Conservation (phyloP, 306 rosid species). For the Trifolium repens region DNA sequence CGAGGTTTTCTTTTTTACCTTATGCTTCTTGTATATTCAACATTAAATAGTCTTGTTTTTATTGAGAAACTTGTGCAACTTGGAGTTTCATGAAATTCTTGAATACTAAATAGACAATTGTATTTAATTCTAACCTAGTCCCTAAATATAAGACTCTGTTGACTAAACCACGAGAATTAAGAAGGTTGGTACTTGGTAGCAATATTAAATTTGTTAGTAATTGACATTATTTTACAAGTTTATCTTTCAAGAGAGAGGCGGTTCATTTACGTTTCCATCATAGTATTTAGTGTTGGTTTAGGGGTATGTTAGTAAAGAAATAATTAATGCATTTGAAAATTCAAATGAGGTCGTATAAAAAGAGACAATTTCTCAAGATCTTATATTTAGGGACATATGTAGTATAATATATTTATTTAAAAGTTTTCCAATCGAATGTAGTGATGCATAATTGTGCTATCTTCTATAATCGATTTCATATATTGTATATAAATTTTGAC, state of each 20-base stretch:
- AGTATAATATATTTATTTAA: neutral
- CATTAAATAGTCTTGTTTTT: neutral
- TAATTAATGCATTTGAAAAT: too few species aligned
- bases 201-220: neutral
- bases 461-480: slow-evolving; percentile 26
- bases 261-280: neutral
- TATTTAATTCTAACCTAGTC: neutral
- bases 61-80: slow-evolving; percentile 11
- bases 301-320: too few species aligned
- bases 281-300: neutral
- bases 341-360: too few species aligned
- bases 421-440: neutral
- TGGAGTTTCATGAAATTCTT: slow-evolving; percentile 16
- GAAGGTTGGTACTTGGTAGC: neutral
- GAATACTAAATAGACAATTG: slow-evolving; percentile 8
- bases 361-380: neutral
- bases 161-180: neutral
- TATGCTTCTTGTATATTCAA: slow-evolving; percentile 24
- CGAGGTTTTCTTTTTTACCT: slow-evolving; percentile 70
- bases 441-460: slow-evolving; percentile 17
- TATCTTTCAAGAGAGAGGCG: neutral
- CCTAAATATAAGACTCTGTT: neutral
- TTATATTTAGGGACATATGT: neutral
- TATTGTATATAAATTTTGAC: neutral
- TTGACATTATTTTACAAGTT: neutral